A percentile compares a stretch with the other conserved stretches of the same genome.
Evolutionary conservation across 2,329 filamentous ascomycete species (phyloP).

Genomic region (Fusarium mangiferae): DNA sequence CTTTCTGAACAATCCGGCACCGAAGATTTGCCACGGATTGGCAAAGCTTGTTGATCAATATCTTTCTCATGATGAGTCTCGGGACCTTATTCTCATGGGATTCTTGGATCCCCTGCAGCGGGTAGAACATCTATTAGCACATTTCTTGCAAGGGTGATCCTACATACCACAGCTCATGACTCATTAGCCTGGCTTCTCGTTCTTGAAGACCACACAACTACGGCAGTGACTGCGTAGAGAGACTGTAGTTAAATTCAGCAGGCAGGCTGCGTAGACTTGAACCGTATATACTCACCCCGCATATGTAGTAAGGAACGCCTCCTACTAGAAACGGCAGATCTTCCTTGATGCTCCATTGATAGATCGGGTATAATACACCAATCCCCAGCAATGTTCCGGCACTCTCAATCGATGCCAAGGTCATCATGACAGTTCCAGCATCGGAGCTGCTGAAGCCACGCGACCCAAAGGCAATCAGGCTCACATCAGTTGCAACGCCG

Average conservation of each 20-base stretch:
- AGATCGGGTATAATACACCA: background rate
- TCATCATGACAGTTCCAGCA: background rate
- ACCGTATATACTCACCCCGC: background rate
- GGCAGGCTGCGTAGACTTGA: too few species aligned
- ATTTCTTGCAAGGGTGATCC: too few species aligned
- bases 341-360: background rate
- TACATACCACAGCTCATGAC: background rate
- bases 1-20: background rate
- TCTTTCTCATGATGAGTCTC: background rate
- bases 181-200: too few species aligned
- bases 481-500: background rate
- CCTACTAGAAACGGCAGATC: background rate
- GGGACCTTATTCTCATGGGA: too few species aligned
- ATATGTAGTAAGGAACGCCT: background rate
- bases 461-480: background rate
- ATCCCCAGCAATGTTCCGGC: background rate
- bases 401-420: background rate
- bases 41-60: background rate
- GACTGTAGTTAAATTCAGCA: background rate
- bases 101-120: background rate
- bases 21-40: fast-evolving
- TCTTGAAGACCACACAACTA: background rate
- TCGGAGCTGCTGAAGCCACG: background rate
- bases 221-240: background rate
- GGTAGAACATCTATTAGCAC: background rate